These are phyloP conservation scores for Conticribra guillardii DNA, from an alignment of 108 stramenopile genomes.

Conservation along the genomic window DNA sequence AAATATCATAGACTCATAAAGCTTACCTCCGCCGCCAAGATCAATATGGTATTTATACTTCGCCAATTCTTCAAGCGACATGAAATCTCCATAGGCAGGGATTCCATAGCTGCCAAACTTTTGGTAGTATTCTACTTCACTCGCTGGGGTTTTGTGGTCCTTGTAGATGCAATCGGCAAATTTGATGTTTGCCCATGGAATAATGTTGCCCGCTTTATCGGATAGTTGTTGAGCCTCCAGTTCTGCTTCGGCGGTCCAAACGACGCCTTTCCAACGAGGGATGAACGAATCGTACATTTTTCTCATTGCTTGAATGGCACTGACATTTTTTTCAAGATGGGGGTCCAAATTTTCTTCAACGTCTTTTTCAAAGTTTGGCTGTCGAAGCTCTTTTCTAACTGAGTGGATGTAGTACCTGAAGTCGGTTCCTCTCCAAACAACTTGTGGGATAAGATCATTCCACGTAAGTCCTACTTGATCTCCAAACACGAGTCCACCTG, in stretches of 20 bases:
- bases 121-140: slow-evolving; percentile 7
- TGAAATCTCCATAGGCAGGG: slow-evolving; percentile 21
- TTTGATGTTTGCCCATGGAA: no score
- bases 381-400: background rate
- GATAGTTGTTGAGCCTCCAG: no score
- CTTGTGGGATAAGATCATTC: slow-evolving; percentile 27
- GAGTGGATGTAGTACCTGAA: background rate
- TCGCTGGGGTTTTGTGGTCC: background rate
- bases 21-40: slow-evolving; percentile 32
- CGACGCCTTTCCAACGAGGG: no score
- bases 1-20: no score
- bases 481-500: slow-evolving; percentile 3
- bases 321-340: background rate
- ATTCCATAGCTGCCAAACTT: slow-evolving; percentile 20
- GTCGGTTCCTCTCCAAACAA: background rate
- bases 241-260: no score
- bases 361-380: background rate
- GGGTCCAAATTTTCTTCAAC: background rate
- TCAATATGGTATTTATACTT: slow-evolving; percentile 36
- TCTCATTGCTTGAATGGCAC: background rate
- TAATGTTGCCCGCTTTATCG: no score
- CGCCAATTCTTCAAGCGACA: slow-evolving; percentile 16
- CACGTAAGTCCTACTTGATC: slow-evolving; percentile 15
- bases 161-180: slow-evolving; percentile 1
- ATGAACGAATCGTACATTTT: no score